These are phyloP conservation scores for Wickerhamiella allomyrinae DNA, from an alignment of 805 yeast genomes.

Conservation along the genomic window DNA sequence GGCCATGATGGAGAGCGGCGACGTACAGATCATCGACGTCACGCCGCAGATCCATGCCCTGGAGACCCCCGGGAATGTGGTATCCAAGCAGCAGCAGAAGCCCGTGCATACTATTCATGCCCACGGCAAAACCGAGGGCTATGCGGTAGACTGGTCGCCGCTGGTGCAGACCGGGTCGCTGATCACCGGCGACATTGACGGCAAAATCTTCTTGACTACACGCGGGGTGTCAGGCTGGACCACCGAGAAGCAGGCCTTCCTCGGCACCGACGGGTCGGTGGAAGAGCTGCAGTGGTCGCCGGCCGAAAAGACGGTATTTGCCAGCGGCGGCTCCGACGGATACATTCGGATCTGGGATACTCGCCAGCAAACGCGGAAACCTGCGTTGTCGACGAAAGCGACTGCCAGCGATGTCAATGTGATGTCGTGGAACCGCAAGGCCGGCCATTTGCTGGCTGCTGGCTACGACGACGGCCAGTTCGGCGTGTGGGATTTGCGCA, in stretches of 20 bases:
- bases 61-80: slow-evolving; percentile 71
- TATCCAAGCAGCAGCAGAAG: slow-evolving; percentile 62
- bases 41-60: slow-evolving; percentile 69
- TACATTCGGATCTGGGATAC: slow-evolving; percentile 92
- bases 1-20: slow-evolving; percentile 79
- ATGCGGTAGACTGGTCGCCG: slow-evolving; percentile 95
- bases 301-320: slow-evolving; percentile 83
- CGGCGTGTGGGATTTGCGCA: slow-evolving; percentile 96
- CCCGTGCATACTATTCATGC: slow-evolving; percentile 68
- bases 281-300: slow-evolving; percentile 97
- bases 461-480: slow-evolving; percentile 97
- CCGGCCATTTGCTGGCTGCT: slow-evolving; percentile 75
- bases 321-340: slow-evolving; percentile 90
- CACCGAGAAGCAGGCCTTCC: slow-evolving; percentile 71
- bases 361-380: slow-evolving; percentile 79
- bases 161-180: slow-evolving; percentile 63
- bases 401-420: slow-evolving; percentile 81
- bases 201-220: slow-evolving; percentile 64
- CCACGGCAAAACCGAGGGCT: slow-evolving; percentile 96
- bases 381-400: slow-evolving; percentile 74
- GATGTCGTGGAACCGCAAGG: slow-evolving; percentile 84
- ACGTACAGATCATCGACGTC: slow-evolving; percentile 71
- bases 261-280: slow-evolving; percentile 46
- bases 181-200: slow-evolving; percentile 78
- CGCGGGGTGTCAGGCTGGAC: slow-evolving; percentile 66